These are phyloP conservation scores for Geoglossum cookeanum DNA, from an alignment of 2,329 filamentous ascomycete genomes.

Conservation along the genomic window DNA sequence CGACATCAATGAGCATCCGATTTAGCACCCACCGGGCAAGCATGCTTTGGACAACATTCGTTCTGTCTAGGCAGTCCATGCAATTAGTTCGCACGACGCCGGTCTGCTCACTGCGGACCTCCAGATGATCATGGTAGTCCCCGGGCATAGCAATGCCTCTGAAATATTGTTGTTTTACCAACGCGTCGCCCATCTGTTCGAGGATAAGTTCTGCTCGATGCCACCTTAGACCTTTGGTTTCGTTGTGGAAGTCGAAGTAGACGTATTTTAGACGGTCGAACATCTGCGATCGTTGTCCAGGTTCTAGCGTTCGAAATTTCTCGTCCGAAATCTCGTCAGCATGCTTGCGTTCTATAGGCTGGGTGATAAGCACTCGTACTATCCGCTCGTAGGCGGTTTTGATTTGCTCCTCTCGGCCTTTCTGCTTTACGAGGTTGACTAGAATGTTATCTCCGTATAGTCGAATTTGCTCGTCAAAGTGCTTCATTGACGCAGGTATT, in stretches of 20 bases:
- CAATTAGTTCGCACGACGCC: conserved; percentile 94
- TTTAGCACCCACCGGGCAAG: conserved; percentile 77
- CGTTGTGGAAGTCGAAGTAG: conserved; percentile 97
- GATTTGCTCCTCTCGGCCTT: conserved; percentile 70
- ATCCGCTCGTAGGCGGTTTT: conserved; percentile 91
- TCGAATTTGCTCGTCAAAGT: conserved; percentile 85
- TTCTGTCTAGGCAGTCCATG: conserved; percentile 97
- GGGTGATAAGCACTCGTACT: conserved; percentile 54
- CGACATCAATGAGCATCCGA: conserved; percentile 70
- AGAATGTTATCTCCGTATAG: conserved; percentile 94
- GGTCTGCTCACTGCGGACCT: conserved; percentile 63
- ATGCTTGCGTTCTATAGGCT: conserved; percentile 45
- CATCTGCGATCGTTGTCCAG: conserved; percentile 35
- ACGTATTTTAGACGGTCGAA: conserved; percentile 84
- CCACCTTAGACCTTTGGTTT: conserved; percentile 90
- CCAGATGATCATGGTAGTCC: conserved; percentile 48
- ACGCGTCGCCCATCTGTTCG: conserved; percentile 57
- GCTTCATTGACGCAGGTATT: conserved; percentile 56
- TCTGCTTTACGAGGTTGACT: conserved; percentile 94
- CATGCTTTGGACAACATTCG: conserved; percentile 96
- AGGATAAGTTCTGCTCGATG: conserved; percentile 76
- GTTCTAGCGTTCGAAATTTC: conserved; percentile 64
- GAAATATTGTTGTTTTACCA: conserved; percentile 77
- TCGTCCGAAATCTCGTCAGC: conserved; percentile 50
- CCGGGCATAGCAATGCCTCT: conserved; percentile 73